Evolutionary conservation across 1,284 basidiomycete genomes (phyloP), one percentile per base, ranked within the genome.

Genomic region (Phellopilus nigrolimitatus): DNA sequence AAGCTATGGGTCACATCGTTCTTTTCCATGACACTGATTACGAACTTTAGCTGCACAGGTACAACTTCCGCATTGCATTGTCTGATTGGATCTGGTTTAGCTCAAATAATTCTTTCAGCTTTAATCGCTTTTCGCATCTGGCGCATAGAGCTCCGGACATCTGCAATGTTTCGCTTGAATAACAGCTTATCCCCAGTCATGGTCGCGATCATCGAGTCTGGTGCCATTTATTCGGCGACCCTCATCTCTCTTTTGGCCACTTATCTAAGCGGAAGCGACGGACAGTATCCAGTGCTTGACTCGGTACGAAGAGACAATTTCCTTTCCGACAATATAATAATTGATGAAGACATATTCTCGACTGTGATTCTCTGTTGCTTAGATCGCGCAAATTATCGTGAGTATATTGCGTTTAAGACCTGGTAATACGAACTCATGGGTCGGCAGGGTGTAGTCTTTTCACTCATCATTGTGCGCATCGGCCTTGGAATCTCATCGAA

Each of bases 141-240:
- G 66, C 55, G 56, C 39, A 59, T 67, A 48, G 65, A 68, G 27
- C 59, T 62, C 21, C n/a, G n/a, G n/a, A n/a, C n/a, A n/a, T 41
- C 34, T 1, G 17, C 27, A 15, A 42, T 58, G 33, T 40, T 51
- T 21, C 56, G 51, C 6, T 56, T 63, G 7, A 49, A 57, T 8
- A 43, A 59, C 21, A 65, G 59, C 46, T 54, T 69, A 46, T 57
- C 57, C 21, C 62, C 69, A 5, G 54, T 69, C 42, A 61, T 68
- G 33, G 57, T 68, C 31, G 62, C 71, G 21, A 63, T 72, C 22
- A 59, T 73, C 33, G 71, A 72, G 54, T 70, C 69, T n/a, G 71
- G 71, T n/a, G 64, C 66, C 3, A 65, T 72, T 15, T 72, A 72
- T 55, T 70, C 69, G 1, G 59, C 57, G 21, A 66, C 66, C 3